A percentile compares a stretch with the other conserved stretches of the same genome.
phyloP scores from a whole-genome alignment of 2,329 filamentous ascomycete genomes.

The Hypoxylon sp. region DNA sequence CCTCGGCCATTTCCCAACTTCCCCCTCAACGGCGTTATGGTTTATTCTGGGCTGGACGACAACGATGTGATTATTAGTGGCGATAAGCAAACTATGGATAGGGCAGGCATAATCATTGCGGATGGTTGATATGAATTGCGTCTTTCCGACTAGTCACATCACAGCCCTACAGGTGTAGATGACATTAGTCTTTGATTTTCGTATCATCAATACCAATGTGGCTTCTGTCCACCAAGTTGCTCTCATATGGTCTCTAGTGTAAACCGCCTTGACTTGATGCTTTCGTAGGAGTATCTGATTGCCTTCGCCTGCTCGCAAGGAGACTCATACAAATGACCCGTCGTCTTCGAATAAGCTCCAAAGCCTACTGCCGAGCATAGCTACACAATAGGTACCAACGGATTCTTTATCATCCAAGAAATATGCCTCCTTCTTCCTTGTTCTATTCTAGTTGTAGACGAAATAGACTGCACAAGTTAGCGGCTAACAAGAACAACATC shows the following conservation, averaged over 20 bases:
- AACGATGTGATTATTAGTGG: conserved; percentile 47
- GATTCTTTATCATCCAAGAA: neutral
- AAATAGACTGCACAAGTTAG: neutral
- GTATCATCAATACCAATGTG: conserved; percentile 40
- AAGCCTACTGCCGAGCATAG: neutral
- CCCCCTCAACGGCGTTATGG: conserved; percentile 46
- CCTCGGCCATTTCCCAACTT: conserved; percentile 35
- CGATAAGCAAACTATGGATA: conserved; percentile 38
- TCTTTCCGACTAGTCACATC: conserved; percentile 28
- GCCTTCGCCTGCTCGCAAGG: neutral
- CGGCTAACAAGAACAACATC: neutral
- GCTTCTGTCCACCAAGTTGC: conserved; percentile 19
- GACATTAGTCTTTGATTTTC: conserved; percentile 35
- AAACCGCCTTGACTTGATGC: neutral
- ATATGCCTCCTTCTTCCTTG: neutral
- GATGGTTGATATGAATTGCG: conserved; percentile 28
- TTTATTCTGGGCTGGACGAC: conserved; percentile 47
- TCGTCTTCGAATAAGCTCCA: neutral
- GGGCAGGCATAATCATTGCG: conserved; percentile 33
- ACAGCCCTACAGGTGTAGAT: conserved; percentile 28
- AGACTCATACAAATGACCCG: neutral
- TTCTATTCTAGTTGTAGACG: neutral
- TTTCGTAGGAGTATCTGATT: neutral
- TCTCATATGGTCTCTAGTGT: neutral
- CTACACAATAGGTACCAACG: neutral